Conservation (phyloP, 2,329 filamentous ascomycete species). For the Botrytis sinoallii region DNA sequence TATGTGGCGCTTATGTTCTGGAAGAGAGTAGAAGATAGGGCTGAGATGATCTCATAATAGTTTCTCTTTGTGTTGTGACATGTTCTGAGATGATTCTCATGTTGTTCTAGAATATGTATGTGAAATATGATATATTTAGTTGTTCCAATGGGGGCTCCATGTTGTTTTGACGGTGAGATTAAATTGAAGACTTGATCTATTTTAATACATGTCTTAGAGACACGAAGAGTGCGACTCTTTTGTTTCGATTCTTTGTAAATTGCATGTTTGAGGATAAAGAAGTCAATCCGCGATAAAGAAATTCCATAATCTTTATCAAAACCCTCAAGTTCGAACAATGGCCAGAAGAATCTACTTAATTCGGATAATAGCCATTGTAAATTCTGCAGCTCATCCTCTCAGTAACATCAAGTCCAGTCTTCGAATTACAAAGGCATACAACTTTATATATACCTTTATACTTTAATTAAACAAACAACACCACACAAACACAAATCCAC, state of each 20-base stretch:
- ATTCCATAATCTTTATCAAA: background rate
- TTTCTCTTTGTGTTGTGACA: background rate
- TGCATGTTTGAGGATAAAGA: background rate
- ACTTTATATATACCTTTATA: background rate
- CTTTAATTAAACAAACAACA: background rate
- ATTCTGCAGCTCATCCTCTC: background rate
- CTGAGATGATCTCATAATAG: background rate
- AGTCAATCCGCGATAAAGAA: background rate
- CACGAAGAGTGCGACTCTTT: background rate
- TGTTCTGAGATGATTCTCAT: background rate
- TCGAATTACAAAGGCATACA: background rate
- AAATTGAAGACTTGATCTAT: background rate
- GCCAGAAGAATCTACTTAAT: background rate
- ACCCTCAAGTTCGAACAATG: background rate
- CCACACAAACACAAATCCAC: background rate
- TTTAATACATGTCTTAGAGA: background rate
- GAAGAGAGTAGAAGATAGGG: background rate
- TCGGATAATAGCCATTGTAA: conserved; percentile 7
- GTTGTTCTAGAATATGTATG: background rate
- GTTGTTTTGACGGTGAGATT: background rate
- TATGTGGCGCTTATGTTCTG: background rate
- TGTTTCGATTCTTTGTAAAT: background rate
- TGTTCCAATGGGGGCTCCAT: background rate
- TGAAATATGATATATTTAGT: background rate
- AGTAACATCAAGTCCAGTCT: background rate